Conservation (phyloP, 176 grass and related monocot species). For the Oryza punctata region DNA sequence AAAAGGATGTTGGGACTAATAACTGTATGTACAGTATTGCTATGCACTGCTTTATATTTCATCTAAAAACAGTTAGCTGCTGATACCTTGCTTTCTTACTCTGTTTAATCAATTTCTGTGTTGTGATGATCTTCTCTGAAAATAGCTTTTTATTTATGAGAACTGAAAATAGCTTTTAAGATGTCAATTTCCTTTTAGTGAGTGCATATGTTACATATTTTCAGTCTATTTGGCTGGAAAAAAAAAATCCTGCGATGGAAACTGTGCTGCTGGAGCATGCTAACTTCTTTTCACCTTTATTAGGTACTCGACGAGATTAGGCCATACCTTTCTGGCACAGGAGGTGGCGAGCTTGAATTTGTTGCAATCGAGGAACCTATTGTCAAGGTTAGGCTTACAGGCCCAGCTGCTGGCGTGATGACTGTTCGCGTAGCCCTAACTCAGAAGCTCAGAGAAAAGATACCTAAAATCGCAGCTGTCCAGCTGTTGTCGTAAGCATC, state of each 20-base stretch:
- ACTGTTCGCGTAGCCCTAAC: slow-evolving; percentile 91
- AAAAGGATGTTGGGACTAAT: neutral
- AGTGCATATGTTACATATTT: neutral
- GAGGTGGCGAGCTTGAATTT: slow-evolving; percentile 86
- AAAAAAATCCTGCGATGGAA: neutral
- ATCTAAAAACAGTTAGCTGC: neutral
- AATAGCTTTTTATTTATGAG: neutral
- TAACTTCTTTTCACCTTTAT: slow-evolving; percentile 17
- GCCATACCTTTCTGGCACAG: slow-evolving; percentile 91
- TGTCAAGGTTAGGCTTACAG: slow-evolving; percentile 78
- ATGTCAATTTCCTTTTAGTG: neutral
- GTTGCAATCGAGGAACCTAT: slow-evolving; percentile 87
- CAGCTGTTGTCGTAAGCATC: slow-evolving; percentile 61
- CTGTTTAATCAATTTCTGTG: neutral
- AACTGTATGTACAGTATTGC: neutral
- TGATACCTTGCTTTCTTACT: neutral
- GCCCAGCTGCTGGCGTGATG: slow-evolving; percentile 84
- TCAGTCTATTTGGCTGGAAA: neutral
- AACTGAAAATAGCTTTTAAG: neutral
- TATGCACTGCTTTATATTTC: neutral
- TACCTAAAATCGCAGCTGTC: slow-evolving; percentile 81
- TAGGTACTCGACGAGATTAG: slow-evolving; percentile 97
- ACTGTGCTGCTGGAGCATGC: neutral
- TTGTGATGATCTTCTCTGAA: neutral
- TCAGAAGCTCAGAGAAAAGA: slow-evolving; percentile 95